phyloP scores from a whole-genome alignment of 176 grass and related monocot species.

The Thinopyrum elongatum region DNA sequence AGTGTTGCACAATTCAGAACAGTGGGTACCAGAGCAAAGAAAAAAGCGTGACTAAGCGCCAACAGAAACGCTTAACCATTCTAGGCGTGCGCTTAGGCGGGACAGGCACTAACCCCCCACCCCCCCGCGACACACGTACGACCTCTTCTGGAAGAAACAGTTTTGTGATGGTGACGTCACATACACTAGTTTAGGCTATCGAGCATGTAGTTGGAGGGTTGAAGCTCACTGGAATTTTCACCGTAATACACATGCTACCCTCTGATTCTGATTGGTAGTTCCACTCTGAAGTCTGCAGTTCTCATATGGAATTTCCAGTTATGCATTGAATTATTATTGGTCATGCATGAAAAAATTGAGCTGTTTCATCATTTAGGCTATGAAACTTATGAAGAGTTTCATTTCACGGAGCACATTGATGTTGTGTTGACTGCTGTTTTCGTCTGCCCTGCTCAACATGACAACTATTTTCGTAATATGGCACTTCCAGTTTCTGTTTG shows the following conservation, averaged over 20 bases:
- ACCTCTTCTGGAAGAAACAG: background rate
- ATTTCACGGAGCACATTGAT: background rate
- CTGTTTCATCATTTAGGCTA: background rate
- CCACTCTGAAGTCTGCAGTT: background rate
- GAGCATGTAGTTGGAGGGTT: background rate
- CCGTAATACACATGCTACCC: background rate
- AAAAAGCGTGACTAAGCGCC: too few relatives aligned
- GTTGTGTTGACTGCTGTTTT: background rate
- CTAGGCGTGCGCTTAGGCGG: too few relatives aligned
- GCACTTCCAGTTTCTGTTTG: slow-evolving; percentile 2
- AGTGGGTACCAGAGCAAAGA: background rate
- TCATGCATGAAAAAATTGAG: slow-evolving; percentile 1
- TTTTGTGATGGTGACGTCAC: background rate
- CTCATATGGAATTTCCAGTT: background rate
- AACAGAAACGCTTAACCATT: too few relatives aligned
- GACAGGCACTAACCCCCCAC: too few relatives aligned
- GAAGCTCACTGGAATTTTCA: background rate
- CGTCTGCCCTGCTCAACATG: background rate
- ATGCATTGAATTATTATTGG: background rate
- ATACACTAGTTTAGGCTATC: slow-evolving; percentile 11
- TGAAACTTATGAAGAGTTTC: background rate
- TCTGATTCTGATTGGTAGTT: background rate
- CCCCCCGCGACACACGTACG: too few relatives aligned
- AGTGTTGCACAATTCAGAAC: background rate
- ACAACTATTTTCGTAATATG: background rate